Conservation (phyloP, 495 filamentous ascomycete genomes). For the Jackrogersella minutella region DNA sequence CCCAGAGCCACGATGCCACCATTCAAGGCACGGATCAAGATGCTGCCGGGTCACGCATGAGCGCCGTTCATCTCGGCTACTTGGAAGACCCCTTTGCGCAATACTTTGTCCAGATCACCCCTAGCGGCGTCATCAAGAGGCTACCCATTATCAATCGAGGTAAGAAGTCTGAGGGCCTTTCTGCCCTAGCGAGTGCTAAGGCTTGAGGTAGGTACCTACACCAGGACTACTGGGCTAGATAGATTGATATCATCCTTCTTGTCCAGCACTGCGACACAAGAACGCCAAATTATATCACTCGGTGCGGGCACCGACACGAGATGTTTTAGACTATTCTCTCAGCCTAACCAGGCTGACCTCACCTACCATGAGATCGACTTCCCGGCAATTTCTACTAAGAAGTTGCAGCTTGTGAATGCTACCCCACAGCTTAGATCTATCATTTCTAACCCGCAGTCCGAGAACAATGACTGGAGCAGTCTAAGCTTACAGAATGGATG, state of each 20-base stretch:
- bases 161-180: slow-evolving; percentile 48
- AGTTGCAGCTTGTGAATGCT: slow-evolving; percentile 53
- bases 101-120: slow-evolving; percentile 63
- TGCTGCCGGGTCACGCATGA: slow-evolving; percentile 85
- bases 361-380: slow-evolving; percentile 96
- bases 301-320: slow-evolving; percentile 95
- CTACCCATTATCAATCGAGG: slow-evolving; percentile 94
- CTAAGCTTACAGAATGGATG: slow-evolving; percentile 36
- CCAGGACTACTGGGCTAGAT: slow-evolving; percentile 88
- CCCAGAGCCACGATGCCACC: slow-evolving; percentile 54
- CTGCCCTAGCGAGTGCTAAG: slow-evolving; percentile 32
- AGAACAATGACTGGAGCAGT: slow-evolving; percentile 42
- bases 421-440: slow-evolving; percentile 42
- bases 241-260: slow-evolving; percentile 78
- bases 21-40: slow-evolving; percentile 93
- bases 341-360: slow-evolving; percentile 51
- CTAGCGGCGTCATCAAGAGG: slow-evolving; percentile 57
- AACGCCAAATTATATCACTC: slow-evolving; percentile 88
- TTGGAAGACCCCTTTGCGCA: slow-evolving; percentile 80
- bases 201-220: slow-evolving; percentile 78
- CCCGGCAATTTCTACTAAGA: slow-evolving; percentile 71
- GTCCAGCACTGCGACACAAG: slow-evolving; percentile 42
- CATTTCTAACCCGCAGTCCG: slow-evolving; percentile 36
- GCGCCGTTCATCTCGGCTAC: slow-evolving; percentile 88
- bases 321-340: slow-evolving; percentile 71